A percentile compares a stretch with the other conserved stretches of the same genome.
Evolutionary conservation across 2,329 filamentous ascomycete genomes (phyloP).

Genomic region (Zelopaecilomyces penicillatus): DNA sequence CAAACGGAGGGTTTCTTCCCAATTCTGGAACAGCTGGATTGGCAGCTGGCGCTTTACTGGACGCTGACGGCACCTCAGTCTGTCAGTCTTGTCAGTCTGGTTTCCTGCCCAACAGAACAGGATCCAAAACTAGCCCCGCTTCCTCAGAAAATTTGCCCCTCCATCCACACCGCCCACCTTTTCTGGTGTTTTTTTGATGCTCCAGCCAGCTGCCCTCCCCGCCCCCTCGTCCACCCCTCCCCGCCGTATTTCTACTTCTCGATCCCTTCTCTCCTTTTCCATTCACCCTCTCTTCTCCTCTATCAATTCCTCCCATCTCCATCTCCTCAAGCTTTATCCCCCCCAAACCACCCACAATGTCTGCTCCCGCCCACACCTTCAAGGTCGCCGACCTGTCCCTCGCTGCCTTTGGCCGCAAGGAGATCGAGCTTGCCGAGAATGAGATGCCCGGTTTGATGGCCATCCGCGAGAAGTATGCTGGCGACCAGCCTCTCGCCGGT

Average conservation of each 20-base stretch:
- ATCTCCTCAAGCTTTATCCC: conserved; percentile 2
- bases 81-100: no score
- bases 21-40: no score
- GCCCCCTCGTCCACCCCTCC: conserved; percentile 14
- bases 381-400: conserved; percentile 98
- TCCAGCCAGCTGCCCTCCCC: conserved; percentile 1
- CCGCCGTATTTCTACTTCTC: conserved; percentile 8
- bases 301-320: conserved; percentile 4
- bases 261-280: conserved; percentile 2
- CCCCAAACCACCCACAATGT: conserved; percentile 35
- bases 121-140: background rate
- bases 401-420: conserved; percentile 96
- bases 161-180: conserved; percentile 20
- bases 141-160: conserved; percentile 18
- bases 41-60: background rate
- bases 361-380: conserved; percentile 84
- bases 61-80: background rate
- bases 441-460: conserved; percentile 98
- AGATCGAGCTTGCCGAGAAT: conserved; percentile 95
- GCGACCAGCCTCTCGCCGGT: conserved; percentile 87
- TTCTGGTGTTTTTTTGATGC: background rate
- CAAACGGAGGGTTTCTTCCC: no score
- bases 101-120: background rate
- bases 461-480: conserved; percentile 83
- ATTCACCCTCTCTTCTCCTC: conserved; percentile 14